Conservation (phyloP, 306 rosid species). For the Castanea crenata region DNA sequence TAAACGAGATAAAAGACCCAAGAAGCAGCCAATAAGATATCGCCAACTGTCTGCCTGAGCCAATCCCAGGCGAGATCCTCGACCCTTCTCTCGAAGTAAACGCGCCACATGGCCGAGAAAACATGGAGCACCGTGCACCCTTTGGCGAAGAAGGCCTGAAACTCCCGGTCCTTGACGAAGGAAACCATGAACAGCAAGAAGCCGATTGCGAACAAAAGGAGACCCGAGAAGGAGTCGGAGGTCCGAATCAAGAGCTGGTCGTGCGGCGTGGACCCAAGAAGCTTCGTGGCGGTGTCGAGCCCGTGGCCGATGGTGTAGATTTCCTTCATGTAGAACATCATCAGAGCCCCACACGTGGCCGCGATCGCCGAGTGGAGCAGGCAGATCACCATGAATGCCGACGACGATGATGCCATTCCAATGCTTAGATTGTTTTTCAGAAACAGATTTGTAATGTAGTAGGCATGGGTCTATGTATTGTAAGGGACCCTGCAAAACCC, state of each 20-base stretch:
- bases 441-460: background rate
- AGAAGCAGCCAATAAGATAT: constrained; percentile 64
- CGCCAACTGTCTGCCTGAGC: constrained; percentile 90
- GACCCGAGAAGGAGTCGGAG: constrained; percentile 90
- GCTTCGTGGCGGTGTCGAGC: constrained; percentile 54
- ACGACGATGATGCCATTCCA: constrained; percentile 21
- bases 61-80: constrained; percentile 95
- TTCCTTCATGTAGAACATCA: constrained; percentile 97
- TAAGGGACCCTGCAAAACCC: constrained; percentile 19
- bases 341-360: constrained; percentile 56
- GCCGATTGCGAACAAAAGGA: constrained; percentile 78
- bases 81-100: constrained; percentile 75
- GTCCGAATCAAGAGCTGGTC: constrained; percentile 89
- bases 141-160: constrained; percentile 80
- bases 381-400: constrained; percentile 79
- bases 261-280: constrained; percentile 86
- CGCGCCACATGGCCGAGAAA: constrained; percentile 83
- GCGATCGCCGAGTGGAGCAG: constrained; percentile 73
- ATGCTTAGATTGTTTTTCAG: constrained; percentile 5
- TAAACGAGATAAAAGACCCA: constrained; percentile 85
- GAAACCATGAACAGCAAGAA: constrained; percentile 86
- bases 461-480: background rate
- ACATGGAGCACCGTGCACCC: constrained; percentile 71
- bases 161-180: constrained; percentile 72
- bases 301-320: constrained; percentile 87